A percentile compares a stretch with the other conserved stretches of the same genome.
Evolutionary conservation across 1,139 yeast species (phyloP).

Genomic region (Geotrichum histeridarum): DNA sequence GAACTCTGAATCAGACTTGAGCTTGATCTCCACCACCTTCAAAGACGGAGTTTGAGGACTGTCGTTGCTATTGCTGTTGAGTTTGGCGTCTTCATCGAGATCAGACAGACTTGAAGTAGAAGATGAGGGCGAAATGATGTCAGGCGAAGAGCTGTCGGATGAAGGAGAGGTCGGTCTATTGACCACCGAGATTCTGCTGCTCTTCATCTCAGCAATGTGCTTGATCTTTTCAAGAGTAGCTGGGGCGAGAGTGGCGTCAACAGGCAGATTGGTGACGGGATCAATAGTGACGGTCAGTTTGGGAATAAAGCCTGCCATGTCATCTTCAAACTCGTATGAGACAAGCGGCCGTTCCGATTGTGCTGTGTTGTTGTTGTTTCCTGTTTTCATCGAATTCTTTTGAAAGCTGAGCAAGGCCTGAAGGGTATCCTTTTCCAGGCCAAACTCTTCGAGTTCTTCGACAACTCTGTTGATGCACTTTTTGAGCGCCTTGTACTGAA

Average conservation of each 20-base stretch:
- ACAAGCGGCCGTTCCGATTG: conserved; percentile 17
- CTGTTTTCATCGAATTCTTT: conserved; percentile 20
- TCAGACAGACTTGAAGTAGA: neutral
- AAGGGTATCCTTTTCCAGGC: conserved; percentile 44
- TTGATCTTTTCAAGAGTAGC: conserved; percentile 20
- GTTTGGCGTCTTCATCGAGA: neutral
- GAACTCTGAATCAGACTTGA: conserved; percentile 46
- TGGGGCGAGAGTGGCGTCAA: conserved; percentile 21
- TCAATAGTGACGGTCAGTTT: conserved; percentile 27
- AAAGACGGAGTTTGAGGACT: neutral
- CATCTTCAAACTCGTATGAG: conserved; percentile 29
- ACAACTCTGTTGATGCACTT: conserved; percentile 62
- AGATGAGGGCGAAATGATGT: neutral
- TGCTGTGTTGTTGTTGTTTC: neutral
- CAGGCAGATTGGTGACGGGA: conserved; percentile 21
- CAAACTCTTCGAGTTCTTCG: conserved; percentile 43
- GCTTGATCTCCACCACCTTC: conserved; percentile 33
- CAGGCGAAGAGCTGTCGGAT: neutral
- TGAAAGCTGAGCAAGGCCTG: conserved; percentile 40
- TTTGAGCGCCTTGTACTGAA: conserved; percentile 65
- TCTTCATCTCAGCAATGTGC: conserved; percentile 17
- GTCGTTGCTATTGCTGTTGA: neutral
- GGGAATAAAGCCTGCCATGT: conserved; percentile 24
- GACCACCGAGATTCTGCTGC: conserved; percentile 8
- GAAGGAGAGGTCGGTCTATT: neutral